Evolutionary conservation across 2,329 filamentous ascomycete species (phyloP).

Genomic region (Penicillium sp.): DNA sequence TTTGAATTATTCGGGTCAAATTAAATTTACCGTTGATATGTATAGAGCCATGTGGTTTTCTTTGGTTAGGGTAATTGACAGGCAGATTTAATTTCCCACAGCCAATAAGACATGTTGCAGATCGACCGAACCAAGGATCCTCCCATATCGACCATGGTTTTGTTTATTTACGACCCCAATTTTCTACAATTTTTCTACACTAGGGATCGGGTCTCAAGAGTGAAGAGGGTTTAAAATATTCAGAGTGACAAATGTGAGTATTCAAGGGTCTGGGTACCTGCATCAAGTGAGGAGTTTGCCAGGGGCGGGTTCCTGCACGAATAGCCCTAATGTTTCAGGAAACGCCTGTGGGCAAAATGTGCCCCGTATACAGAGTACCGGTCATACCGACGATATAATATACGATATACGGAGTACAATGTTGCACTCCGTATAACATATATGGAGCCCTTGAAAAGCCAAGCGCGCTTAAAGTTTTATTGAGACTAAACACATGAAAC

Average conservation of each 20-base stretch:
- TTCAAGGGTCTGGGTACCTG: conserved; percentile 1
- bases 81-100: conserved; percentile 3
- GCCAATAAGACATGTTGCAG: conserved; percentile 8
- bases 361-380: not conserved
- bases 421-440: too few species aligned
- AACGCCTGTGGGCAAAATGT: not conserved
- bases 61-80: not conserved
- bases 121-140: conserved; percentile 14
- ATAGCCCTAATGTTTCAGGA: conserved; percentile 9
- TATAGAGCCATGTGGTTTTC: not conserved
- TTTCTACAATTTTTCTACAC: not conserved
- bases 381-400: not conserved
- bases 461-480: conserved; percentile 1
- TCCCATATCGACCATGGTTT: conserved; percentile 6
- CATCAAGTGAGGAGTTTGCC: conserved; percentile 1
- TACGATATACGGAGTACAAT: not conserved
- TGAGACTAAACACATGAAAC: conserved; percentile 1
- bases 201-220: too few species aligned
- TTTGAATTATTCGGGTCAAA: not conserved
- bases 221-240: too few species aligned
- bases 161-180: conserved; percentile 3
- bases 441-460: not conserved
- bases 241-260: not conserved
- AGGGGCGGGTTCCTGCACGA: conserved; percentile 5
- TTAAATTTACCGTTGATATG: not conserved